Evolutionary conservation across 148 eudicot genomes (phyloP).

Genomic region (Pouteria glomerata): DNA sequence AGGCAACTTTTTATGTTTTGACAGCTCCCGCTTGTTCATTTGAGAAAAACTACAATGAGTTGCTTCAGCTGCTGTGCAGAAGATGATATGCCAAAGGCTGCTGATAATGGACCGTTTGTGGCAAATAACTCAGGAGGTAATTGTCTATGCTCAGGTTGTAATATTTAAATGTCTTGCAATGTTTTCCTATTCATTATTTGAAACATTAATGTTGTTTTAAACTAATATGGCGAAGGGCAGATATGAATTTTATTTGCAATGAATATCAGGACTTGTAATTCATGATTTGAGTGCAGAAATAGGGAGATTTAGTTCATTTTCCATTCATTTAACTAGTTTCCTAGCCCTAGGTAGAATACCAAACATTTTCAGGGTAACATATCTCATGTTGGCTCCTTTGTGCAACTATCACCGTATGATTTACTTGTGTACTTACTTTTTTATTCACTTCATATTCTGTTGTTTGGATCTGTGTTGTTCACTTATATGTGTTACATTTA

Average conservation of each 20-base stretch:
- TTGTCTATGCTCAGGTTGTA: not conserved
- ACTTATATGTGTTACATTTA: not conserved
- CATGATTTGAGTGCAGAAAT: not conserved
- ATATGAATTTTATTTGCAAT: not conserved
- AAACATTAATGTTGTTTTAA: not conserved
- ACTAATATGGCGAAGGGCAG: not conserved
- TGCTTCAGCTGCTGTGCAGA: conserved; percentile 78
- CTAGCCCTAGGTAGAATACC: not conserved
- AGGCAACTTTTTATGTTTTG: not conserved
- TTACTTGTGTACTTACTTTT: not conserved
- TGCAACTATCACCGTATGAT: not conserved
- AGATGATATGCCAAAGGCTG: conserved; percentile 56
- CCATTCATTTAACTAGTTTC: not conserved
- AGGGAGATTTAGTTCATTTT: not conserved
- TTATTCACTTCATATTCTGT: not conserved
- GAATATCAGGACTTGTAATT: not conserved
- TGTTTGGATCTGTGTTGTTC: not conserved
- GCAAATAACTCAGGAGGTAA: conserved; percentile 57
- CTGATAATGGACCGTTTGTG: conserved; percentile 66
- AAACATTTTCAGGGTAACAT: not conserved
- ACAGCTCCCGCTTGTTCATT: conserved; percentile 21
- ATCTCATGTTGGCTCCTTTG: not conserved
- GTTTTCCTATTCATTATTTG: not conserved
- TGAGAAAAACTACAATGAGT: conserved; percentile 40
- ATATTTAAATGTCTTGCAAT: not conserved